These are phyloP conservation scores for Globisporangium apiculatum DNA, from an alignment of 352 stramenopile species.

Conservation along the genomic window DNA sequence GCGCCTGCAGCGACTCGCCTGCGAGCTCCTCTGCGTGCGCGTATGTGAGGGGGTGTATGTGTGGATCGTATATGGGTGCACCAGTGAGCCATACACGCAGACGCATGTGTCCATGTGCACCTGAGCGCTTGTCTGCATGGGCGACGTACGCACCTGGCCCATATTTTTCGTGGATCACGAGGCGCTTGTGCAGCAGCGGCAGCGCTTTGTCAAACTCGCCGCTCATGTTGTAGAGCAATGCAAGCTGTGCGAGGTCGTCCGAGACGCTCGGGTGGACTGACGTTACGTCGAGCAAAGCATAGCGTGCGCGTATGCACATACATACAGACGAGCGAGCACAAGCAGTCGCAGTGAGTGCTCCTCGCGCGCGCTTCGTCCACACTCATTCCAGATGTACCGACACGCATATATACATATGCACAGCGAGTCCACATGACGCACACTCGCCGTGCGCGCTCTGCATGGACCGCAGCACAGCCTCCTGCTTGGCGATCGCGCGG, in stretches of 20 bases:
- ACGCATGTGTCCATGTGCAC: not conserved
- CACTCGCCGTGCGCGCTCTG: slow-evolving; percentile 45
- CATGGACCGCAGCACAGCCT: slow-evolving; percentile 33
- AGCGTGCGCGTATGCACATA: too few species aligned
- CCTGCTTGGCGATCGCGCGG: slow-evolving; percentile 44
- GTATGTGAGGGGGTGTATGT: not conserved
- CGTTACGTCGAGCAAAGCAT: too few species aligned
- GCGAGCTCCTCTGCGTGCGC: slow-evolving; percentile 40
- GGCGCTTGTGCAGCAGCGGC: slow-evolving; percentile 55
- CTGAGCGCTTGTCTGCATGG: not conserved
- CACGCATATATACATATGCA: not conserved
- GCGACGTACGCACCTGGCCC: slow-evolving; percentile 29
- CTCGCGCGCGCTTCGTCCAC: not conserved
- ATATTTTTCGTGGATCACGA: slow-evolving; percentile 83
- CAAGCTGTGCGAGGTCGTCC: slow-evolving; percentile 62
- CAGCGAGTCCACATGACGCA: slow-evolving; percentile 9
- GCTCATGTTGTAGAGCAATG: slow-evolving; percentile 63
- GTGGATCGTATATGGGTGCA: not conserved
- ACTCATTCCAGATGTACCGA: too few species aligned
- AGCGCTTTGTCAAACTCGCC: slow-evolving; percentile 60
- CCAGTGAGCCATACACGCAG: not conserved
- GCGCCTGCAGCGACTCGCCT: slow-evolving; percentile 54
- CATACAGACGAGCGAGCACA: not conserved
- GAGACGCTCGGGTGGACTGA: slow-evolving; percentile 45
- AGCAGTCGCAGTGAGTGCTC: not conserved